phyloP scores from a whole-genome alignment of 371 early-diverging fungal species.

The Actinomortierella wolfii region DNA sequence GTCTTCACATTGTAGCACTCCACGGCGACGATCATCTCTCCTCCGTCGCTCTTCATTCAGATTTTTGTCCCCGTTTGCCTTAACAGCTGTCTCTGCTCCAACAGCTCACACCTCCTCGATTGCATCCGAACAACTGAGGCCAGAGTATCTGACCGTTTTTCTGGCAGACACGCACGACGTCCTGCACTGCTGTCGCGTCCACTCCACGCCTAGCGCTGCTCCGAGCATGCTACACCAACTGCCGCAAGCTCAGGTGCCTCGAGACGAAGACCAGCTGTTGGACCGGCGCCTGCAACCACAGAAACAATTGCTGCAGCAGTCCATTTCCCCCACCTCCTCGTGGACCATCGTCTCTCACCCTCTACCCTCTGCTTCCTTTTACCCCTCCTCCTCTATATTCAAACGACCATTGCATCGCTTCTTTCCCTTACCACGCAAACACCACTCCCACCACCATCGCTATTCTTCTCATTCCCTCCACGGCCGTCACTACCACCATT shows the following conservation, averaged over 20 bases:
- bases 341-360: no score
- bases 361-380: no score
- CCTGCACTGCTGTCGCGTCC: neutral
- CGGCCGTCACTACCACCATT: conserved; percentile 2
- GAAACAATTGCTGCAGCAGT: neutral
- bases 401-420: no score
- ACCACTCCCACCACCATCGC: neutral
- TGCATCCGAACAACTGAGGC: conserved; percentile 9
- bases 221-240: no score
- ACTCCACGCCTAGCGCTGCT: no score
- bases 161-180: conserved; percentile 21
- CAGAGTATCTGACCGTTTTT: conserved; percentile 42
- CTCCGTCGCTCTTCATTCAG: neutral
- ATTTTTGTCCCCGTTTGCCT: neutral
- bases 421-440: neutral
- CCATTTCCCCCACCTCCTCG: no score
- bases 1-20: no score
- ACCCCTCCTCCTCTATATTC: no score
- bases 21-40: neutral
- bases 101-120: conserved; percentile 3
- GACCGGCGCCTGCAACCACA: no score
- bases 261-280: no score
- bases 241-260: no score
- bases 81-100: no score
- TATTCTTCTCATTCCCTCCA: neutral